Conservation (phyloP, 1,284 basidiomycete species). For the Cryptococcus neoformans region DNA sequence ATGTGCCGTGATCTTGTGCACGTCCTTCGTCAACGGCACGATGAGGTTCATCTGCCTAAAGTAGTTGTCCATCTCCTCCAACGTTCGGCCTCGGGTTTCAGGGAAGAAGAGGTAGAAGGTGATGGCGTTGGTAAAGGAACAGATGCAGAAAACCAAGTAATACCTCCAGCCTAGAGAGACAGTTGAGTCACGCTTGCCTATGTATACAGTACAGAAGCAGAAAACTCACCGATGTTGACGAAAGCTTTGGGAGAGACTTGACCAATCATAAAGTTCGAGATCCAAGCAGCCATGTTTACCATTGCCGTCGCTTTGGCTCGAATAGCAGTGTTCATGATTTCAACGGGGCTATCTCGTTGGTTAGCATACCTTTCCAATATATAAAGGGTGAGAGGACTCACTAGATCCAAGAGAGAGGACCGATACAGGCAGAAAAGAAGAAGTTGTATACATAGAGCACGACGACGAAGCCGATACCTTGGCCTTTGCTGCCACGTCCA, state of each 20-base stretch:
- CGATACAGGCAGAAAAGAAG: slow-evolving; percentile 33
- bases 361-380: not conserved
- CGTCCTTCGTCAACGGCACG: slow-evolving; percentile 51
- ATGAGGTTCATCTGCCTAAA: slow-evolving; percentile 57
- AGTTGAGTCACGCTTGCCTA: not conserved
- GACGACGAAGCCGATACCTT: slow-evolving; percentile 29
- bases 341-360: slow-evolving; percentile 32
- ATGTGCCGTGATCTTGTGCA: slow-evolving; percentile 45
- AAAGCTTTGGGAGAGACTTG: slow-evolving; percentile 50
- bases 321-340: slow-evolving; percentile 59
- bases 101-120: slow-evolving; percentile 56
- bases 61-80: slow-evolving; percentile 58
- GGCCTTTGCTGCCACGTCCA: slow-evolving; percentile 14
- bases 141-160: slow-evolving; percentile 61
- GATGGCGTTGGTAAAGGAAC: slow-evolving; percentile 60
- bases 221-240: slow-evolving; percentile 27
- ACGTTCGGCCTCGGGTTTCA: slow-evolving; percentile 37
- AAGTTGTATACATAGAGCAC: slow-evolving; percentile 35
- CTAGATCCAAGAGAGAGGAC: slow-evolving; percentile 39
- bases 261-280: slow-evolving; percentile 54
- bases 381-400: slow-evolving; percentile 17
- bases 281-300: slow-evolving; percentile 56
- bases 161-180: slow-evolving; percentile 45
- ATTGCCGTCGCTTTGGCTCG: slow-evolving; percentile 61
- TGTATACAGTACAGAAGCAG: not conserved